Conservation (phyloP, 441 rosid genomes). For the Erysimum cheiri region DNA sequence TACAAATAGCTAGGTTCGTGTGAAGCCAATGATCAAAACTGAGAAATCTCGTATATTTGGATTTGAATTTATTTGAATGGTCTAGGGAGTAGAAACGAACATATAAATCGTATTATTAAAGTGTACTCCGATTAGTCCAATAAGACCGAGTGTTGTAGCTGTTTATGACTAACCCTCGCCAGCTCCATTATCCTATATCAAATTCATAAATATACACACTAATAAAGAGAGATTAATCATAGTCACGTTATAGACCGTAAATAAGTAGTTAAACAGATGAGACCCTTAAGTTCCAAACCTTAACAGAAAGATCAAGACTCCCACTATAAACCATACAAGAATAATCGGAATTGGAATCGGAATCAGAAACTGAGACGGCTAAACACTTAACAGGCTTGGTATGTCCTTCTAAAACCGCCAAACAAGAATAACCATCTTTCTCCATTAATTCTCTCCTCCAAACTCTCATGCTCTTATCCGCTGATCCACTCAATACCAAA, state of each 20-base stretch:
- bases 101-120: neutral
- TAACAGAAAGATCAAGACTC: slow-evolving; percentile 67
- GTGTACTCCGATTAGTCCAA: neutral
- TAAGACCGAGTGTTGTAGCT: slow-evolving; percentile 4
- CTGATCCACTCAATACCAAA: slow-evolving; percentile 74
- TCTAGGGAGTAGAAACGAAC: neutral
- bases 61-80: neutral
- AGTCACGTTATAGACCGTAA: neutral
- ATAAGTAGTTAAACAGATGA: slow-evolving; percentile 35
- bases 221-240: slow-evolving; percentile 2
- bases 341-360: slow-evolving; percentile 37
- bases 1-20: neutral
- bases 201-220: slow-evolving; percentile 4
- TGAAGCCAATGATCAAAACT: slow-evolving; percentile 6
- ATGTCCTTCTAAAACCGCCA: slow-evolving; percentile 74
- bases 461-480: slow-evolving; percentile 64
- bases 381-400: slow-evolving; percentile 68
- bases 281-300: slow-evolving; percentile 58
- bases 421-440: slow-evolving; percentile 52
- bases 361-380: slow-evolving; percentile 43
- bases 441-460: slow-evolving; percentile 59
- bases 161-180: slow-evolving; percentile 13
- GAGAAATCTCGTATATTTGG: slow-evolving; percentile 3
- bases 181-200: slow-evolving; percentile 12
- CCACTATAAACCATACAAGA: slow-evolving; percentile 66